A percentile compares a stretch with the other conserved stretches of the same genome.
Evolutionary conservation across 768 basidiomycete species (phyloP).

Genomic region (Tricholoma matsutake): DNA sequence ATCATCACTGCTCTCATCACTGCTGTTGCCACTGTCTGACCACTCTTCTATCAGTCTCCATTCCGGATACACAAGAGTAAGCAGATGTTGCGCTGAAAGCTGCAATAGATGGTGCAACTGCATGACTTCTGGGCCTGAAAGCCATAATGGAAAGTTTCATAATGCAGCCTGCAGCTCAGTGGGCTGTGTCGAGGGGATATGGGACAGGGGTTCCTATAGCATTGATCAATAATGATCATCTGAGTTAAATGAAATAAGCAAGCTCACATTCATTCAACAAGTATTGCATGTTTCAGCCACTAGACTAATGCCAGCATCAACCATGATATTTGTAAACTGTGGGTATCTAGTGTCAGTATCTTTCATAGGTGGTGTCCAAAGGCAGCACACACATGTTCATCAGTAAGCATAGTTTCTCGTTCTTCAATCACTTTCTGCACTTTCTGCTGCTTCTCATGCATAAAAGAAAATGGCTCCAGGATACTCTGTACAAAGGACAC

Average conservation of each 20-base stretch:
- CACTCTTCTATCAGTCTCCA: too few relatives aligned
- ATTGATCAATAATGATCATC: not conserved
- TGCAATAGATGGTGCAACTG: slow-evolving; percentile 77
- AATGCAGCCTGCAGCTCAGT: slow-evolving; percentile 61
- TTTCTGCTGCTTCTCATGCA: too few relatives aligned
- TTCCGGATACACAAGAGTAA: slow-evolving; percentile 72
- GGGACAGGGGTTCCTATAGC: slow-evolving; percentile 67
- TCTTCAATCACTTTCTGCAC: too few relatives aligned
- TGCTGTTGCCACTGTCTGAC: too few relatives aligned
- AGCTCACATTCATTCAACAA: slow-evolving; percentile 35
- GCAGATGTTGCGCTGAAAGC: slow-evolving; percentile 64
- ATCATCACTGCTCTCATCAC: too few relatives aligned
- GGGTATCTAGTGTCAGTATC: not conserved
- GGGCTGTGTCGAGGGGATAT: slow-evolving; percentile 63
- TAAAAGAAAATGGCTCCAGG: too few relatives aligned
- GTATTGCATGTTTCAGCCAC: slow-evolving; percentile 42
- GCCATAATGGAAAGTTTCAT: slow-evolving; percentile 75
- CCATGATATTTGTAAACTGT: slow-evolving; percentile 51
- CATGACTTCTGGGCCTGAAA: slow-evolving; percentile 77
- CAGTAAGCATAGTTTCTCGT: slow-evolving; percentile 11
- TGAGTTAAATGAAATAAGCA: too few relatives aligned
- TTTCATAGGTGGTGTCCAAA: not conserved
- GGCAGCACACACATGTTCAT: slow-evolving; percentile 70
- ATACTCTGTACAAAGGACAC: too few relatives aligned
- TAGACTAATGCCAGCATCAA: slow-evolving; percentile 51